Base-by-base conservation (phyloP, 495 filamentous ascomycete species). In the Hypomontagnella submonticulosa region DNA sequence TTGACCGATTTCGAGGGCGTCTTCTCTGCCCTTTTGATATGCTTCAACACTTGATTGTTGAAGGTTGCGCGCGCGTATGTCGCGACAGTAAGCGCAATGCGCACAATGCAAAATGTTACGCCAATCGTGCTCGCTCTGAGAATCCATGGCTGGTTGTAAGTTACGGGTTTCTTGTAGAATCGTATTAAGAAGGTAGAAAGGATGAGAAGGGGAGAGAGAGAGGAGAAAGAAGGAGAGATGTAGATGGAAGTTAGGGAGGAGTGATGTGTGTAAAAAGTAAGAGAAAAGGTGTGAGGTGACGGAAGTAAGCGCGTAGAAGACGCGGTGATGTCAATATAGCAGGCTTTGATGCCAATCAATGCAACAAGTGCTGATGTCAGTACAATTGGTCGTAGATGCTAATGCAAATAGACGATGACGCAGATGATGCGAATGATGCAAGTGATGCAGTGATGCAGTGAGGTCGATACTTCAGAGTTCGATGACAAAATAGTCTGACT, bases 101-200 rank as follows among this genome's bases (percentile, higher is more conserved):
- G 36, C 4, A 36, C 47, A 71, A 40, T 71, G 69, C 30, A 7
- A 2, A 7, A 27, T 40, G 20, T n/a, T 27, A 4, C 37, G 61
- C 66, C 66, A 61, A 9, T 67, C 16, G 34, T 67, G 63, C 19
- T 49, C 27, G 40, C 4, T 0, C 4, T 11, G 16, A 0, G 30
- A 51, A 1, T 20, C 19, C 66, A 71, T 68, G 47, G 60, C 71
- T 48, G 68, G 60, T 34, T 33, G 27, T 15, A 18, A 23, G 33
- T 44, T 30, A 12, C 43, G n/a, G 40, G n/a, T 48, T 10, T 34
- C 33, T 36, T 12, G 2, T n/a, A 42, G 34, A 12, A 4, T 40
- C 19, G 34, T 40, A 36, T 16, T 18, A 49, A 49, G 13, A 11
- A 32, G 4, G 4, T 4, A 9, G 10, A 32, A 52, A 13, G 34